Percentiles rank a stretch among this genome's conserved stretches.
These are phyloP conservation scores for Schizonepeta tenuifolia DNA, from an alignment of 257 asterid genomes.

Conservation along the genomic window DNA sequence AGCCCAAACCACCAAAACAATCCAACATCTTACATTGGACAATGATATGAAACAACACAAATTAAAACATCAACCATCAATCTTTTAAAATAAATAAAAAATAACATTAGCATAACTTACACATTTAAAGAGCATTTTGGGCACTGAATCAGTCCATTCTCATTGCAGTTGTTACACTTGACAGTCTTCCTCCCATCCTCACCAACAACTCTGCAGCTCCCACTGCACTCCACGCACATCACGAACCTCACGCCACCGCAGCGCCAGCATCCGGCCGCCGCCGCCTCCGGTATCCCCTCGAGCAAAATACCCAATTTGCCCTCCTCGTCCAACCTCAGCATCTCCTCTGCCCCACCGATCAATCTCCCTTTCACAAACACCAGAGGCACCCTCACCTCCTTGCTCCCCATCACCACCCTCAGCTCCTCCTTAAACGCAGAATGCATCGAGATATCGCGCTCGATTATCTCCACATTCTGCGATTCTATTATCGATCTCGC, in stretches of 20 bases:
- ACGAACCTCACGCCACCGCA: slow-evolving; percentile 82
- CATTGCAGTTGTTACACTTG: slow-evolving; percentile 81
- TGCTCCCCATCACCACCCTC: slow-evolving; percentile 59
- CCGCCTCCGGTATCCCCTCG: slow-evolving; percentile 68
- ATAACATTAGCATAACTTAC: not conserved
- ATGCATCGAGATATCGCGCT: slow-evolving; percentile 85
- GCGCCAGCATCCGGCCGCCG: slow-evolving; percentile 46
- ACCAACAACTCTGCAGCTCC: slow-evolving; percentile 75
- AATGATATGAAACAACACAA: not conserved
- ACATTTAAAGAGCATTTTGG: slow-evolving; percentile 60
- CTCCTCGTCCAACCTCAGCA: slow-evolving; percentile 82
- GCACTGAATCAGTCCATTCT: slow-evolving; percentile 89
- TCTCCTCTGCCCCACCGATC: slow-evolving; percentile 88
- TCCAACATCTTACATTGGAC: slow-evolving; percentile 6
- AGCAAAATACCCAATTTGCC: slow-evolving; percentile 66
- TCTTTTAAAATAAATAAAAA: not conserved
- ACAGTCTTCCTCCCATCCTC: slow-evolving; percentile 63
- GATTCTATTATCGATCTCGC: slow-evolving; percentile 71
- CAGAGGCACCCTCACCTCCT: slow-evolving; percentile 69
- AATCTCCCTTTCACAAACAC: slow-evolving; percentile 86
- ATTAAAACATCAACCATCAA: not conserved
- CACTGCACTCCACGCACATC: slow-evolving; percentile 76
- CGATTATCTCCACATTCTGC: slow-evolving; percentile 50
- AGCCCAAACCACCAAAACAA: not conserved
- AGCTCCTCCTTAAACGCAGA: slow-evolving; percentile 79